phyloP scores from a whole-genome alignment of 768 basidiomycete genomes.

The Serendipita sp. region DNA sequence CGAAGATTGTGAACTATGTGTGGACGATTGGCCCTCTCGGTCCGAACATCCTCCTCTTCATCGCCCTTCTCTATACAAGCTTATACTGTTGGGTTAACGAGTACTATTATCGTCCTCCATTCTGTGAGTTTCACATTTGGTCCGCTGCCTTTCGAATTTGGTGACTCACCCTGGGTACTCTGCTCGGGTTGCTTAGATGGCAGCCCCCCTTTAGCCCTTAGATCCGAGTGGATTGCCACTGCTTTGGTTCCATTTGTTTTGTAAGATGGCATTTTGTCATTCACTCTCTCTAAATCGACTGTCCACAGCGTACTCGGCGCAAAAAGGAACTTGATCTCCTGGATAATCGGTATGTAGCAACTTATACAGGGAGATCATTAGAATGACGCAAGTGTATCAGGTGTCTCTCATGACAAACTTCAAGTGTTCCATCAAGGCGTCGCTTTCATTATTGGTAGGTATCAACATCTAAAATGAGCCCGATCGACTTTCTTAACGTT shows the following conservation, averaged over 20 bases:
- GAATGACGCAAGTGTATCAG: background rate
- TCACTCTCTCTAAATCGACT: too few species aligned
- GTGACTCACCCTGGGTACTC: background rate
- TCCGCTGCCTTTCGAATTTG: background rate
- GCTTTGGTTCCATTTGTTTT: slow-evolving; percentile 6
- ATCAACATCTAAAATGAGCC: background rate
- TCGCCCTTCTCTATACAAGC: background rate
- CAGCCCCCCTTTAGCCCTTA: background rate
- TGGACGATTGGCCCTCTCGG: slow-evolving; percentile 1
- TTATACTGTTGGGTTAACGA: background rate
- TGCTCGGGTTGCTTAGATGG: background rate
- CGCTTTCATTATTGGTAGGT: background rate
- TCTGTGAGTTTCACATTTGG: background rate
- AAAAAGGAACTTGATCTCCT: slow-evolving; percentile 3
- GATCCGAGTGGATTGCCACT: slow-evolving; percentile 5
- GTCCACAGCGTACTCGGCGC: background rate
- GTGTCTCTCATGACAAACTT: slow-evolving; percentile 19
- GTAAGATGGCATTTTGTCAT: background rate
- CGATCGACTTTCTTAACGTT: background rate
- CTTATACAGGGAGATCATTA: background rate
- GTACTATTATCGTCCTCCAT: slow-evolving; percentile 5
- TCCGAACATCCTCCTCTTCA: background rate
- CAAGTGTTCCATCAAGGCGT: slow-evolving; percentile 12
- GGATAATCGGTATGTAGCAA: background rate
- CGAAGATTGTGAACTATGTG: background rate